Percentiles rank a stretch among this genome's conserved stretches.
These are phyloP conservation scores for Pseudogymnoascus sp. DNA, from an alignment of 2,329 filamentous ascomycete genomes.

Conservation along the genomic window DNA sequence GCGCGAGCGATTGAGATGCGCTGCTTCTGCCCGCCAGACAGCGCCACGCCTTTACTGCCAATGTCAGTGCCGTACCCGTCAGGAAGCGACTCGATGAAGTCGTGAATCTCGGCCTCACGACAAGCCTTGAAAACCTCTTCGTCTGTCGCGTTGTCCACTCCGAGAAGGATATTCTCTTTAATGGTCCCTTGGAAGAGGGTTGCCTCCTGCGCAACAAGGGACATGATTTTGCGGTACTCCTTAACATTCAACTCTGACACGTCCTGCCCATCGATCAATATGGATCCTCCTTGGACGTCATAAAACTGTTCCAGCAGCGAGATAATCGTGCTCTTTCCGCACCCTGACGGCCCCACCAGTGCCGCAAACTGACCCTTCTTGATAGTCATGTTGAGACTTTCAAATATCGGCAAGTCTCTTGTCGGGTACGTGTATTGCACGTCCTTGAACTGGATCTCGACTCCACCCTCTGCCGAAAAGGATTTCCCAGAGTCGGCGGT, in stretches of 20 bases:
- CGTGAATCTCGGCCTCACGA: constrained; percentile 44
- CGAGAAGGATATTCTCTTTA: constrained; percentile 62
- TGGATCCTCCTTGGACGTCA: constrained; percentile 54
- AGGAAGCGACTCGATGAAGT: constrained; percentile 45
- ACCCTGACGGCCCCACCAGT: constrained; percentile 61
- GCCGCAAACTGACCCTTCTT: constrained; percentile 63
- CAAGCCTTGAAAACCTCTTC: constrained; percentile 40
- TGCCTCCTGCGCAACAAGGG: constrained; percentile 69
- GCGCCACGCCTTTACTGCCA: constrained; percentile 38
- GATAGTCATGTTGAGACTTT: constrained; percentile 55
- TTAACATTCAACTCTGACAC: constrained; percentile 52
- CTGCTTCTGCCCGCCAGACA: constrained; percentile 50
- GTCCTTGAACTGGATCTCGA: constrained; percentile 50
- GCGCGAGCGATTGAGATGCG: constrained; percentile 49
- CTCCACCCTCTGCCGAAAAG: constrained; percentile 33
- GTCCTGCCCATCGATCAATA: constrained; percentile 56
- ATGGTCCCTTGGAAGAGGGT: constrained; percentile 63
- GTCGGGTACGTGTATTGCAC: constrained; percentile 56
- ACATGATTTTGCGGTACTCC: constrained; percentile 57
- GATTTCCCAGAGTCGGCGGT: constrained; percentile 9
- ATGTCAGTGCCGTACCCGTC: constrained; percentile 43
- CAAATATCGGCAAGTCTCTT: constrained; percentile 50
- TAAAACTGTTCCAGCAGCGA: constrained; percentile 60
- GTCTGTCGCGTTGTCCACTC: constrained; percentile 40
- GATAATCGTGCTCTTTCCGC: constrained; percentile 66